phyloP scores from a whole-genome alignment of 352 stramenopile species.

The Phytopythium litorale region DNA sequence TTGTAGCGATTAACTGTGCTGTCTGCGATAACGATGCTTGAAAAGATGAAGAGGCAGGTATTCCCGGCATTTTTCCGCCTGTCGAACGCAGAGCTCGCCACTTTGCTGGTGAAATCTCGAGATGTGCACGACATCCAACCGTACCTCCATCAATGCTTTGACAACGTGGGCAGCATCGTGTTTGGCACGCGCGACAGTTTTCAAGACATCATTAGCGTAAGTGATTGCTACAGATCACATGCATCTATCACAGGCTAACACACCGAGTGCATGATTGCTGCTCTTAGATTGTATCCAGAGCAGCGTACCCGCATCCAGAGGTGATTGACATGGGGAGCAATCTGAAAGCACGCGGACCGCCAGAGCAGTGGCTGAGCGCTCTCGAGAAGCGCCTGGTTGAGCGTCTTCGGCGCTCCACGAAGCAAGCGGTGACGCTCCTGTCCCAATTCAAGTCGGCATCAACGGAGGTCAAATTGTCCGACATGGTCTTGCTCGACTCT shows the following conservation, averaged over 20 bases:
- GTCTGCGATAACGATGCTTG: not conserved
- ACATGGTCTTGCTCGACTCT: not conserved
- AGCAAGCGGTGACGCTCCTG: conserved; percentile 31
- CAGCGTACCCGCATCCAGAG: conserved; percentile 28
- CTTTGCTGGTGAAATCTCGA: conserved; percentile 38
- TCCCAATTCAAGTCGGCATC: conserved; percentile 6
- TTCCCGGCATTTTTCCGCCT: conserved; percentile 67
- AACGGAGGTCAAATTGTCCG: not conserved
- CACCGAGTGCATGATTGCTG: not conserved
- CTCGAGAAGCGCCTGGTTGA: conserved; percentile 58
- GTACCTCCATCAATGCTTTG: conserved; percentile 64
- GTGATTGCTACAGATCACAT: not conserved
- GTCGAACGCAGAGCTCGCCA: conserved; percentile 55
- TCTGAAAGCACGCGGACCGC: conserved; percentile 60
- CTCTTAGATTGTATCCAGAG: conserved; percentile 31
- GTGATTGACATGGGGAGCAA: conserved; percentile 66
- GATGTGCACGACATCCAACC: conserved; percentile 48
- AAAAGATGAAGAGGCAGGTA: conserved; percentile 45
- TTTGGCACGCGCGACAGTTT: conserved; percentile 56
- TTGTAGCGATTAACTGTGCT: not conserved
- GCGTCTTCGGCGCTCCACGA: conserved; percentile 49
- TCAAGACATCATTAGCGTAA: conserved; percentile 53
- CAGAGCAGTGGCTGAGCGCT: conserved; percentile 61
- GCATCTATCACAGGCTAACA: too few relatives aligned
- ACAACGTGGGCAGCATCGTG: conserved; percentile 57